Evolutionary conservation across 306 rosid species (phyloP), one percentile per base, ranked within the genome.

Genomic region (Oxytropis ochrocephala): DNA sequence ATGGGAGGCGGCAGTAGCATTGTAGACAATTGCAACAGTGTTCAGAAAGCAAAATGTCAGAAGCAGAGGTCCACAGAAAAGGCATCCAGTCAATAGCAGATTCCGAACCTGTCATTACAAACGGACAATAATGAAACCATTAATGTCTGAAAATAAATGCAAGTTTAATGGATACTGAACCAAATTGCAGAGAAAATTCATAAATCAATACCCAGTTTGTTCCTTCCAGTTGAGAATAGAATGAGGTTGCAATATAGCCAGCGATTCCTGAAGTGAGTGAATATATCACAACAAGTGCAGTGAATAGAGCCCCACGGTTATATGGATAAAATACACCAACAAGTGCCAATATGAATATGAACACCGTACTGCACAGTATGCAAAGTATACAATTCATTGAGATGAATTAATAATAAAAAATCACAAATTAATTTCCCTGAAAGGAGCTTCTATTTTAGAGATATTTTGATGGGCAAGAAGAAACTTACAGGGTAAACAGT

Each of bases 261-360:
- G 98, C 96, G 65, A 93, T 84, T 39, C 94, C 97, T n/a, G 98
- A 93, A 49, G 97, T 93, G 21, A 88, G 97, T 0, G 98, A 96
- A 81, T 93, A 90, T 63, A 90, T 88, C 69, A 90, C 97, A 62
- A 93, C 89, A 52, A 93, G 85, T 67, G 98, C 96, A 9, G 97
- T 93, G 54, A 84, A 90, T 2, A 93, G 54, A 13, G 97, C 94
- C 27, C 98, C 98, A 21, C 96, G 91, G 69, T 93, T 93, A 94
- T 90, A 90, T 0, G 98, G 97, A 80, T 93, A 90, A 73, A 93
- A 93, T 56, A 93, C 94, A 29, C 97, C 98, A 72, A 90, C 93
- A 70, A 93, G 96, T 0, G 97, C 98, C 24, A 93, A 81, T 57
- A 88, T 35, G 75, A 93, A 86, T 64, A 93, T 88, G 83, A 93